Base-by-base conservation (phyloP, 2,329 filamentous ascomycete species). In the Nothopassalora personata region DNA sequence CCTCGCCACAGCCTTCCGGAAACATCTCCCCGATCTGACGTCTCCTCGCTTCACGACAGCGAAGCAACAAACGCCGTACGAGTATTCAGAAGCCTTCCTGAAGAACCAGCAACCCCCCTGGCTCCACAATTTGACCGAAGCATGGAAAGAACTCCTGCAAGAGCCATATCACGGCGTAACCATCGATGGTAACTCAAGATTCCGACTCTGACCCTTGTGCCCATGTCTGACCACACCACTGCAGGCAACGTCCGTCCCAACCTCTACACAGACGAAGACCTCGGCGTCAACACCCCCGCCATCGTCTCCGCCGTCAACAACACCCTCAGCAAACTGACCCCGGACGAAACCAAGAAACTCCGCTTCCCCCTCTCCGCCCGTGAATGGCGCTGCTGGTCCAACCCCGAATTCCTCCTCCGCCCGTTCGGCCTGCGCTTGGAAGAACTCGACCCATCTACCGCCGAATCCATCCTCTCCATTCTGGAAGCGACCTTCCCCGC, bases 91-190 rank as follows among this genome's bases (percentile, higher is more conserved):
- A 54, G 62, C 65, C 13, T 66, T 68, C 28, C 62, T 64, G 51
- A 54, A 63, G 0, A 67, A 55, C 39, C 64, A 66, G 31, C 57
- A 66, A 18, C 69, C 69, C 2, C 69, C 68, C 2, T 70, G 69
- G 69, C 57, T 66, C 6, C 67, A 62, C 61, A 60, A 62, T 48
- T 53, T 65, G 28, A 67, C 63, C 15, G 54, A 63, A 53, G 58
- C 60, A 34, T 68, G 65, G 64, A 58, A 63, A 34, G 56, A 55
- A 30, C 56, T 70, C 27, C 64, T 71, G 1, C 68, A 83, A 57
- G 86, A 90, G 73, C 87, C 88, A 0, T 91, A 84, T 71, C 85
- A 82, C 67, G 88, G 88, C 27, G 77, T 91, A 19, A 90, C 88
- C 0, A 84, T 73, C 10, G 86, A 91, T 63, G 88, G 87, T 80